These are phyloP conservation scores for Capsicum chinense DNA, from an alignment of 257 asterid species.

Conservation along the genomic window DNA sequence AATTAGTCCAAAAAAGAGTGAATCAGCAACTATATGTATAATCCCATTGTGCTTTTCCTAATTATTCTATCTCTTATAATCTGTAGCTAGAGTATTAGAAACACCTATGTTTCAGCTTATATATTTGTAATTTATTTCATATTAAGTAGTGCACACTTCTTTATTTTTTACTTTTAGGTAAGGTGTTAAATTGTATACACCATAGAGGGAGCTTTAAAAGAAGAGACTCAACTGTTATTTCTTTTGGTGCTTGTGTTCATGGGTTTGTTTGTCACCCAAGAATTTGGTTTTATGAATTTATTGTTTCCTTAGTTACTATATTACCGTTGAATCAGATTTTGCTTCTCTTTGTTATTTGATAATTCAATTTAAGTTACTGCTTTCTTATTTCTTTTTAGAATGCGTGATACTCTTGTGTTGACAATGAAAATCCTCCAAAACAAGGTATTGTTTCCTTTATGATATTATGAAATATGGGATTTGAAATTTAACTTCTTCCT, in stretches of 20 bases:
- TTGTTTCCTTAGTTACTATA: slow-evolving; percentile 11
- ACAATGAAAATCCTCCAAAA: slow-evolving; percentile 86
- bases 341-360: slow-evolving; percentile 16
- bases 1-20: no score
- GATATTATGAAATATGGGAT: no score
- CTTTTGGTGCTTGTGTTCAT: not conserved
- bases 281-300: not conserved
- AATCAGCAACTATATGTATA: not conserved
- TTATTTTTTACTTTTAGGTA: not conserved
- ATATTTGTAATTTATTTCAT: not conserved
- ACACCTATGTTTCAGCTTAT: not conserved
- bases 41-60: not conserved
- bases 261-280: slow-evolving; percentile 12
- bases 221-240: not conserved
- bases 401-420: slow-evolving; percentile 83
- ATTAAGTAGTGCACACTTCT: not conserved
- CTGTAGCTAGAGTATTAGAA: not conserved
- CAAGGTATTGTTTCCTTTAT: slow-evolving; percentile 58
- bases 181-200: not conserved
- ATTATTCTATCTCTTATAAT: not conserved
- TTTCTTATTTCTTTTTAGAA: slow-evolving; percentile 49
- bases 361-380: slow-evolving; percentile 28
- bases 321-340: not conserved
- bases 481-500: no score
- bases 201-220: not conserved